phyloP scores from a whole-genome alignment of 139 green algal species.

The Yamagishiella unicocca region DNA sequence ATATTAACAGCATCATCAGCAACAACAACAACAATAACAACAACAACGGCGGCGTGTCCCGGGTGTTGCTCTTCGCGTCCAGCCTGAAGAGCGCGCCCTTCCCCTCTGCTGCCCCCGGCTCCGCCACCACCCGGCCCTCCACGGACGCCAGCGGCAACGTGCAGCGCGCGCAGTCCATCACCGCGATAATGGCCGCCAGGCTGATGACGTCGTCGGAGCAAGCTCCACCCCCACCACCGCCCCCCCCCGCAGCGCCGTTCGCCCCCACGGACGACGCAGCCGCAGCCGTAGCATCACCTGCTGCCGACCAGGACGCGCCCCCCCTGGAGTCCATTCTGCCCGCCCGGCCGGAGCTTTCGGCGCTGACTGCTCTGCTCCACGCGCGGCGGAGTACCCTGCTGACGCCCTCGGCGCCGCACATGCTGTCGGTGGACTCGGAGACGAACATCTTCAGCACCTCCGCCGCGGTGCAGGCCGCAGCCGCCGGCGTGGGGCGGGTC shows the following conservation, averaged over 20 bases:
- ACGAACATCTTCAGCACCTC: no score
- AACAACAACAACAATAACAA: not conserved
- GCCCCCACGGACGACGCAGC: no score
- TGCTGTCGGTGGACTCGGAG: no score
- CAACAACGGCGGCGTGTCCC: not conserved
- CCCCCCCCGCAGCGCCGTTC: no score
- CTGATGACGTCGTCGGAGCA: no score
- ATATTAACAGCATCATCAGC: not conserved
- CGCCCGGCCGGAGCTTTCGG: not conserved
- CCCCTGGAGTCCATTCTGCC: no score
- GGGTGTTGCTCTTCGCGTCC: slow-evolving; percentile 11
- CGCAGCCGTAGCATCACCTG: no score
- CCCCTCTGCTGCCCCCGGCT: not conserved
- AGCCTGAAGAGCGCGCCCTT: slow-evolving; percentile 16
- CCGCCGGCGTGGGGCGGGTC: no score
- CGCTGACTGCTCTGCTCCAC: not conserved
- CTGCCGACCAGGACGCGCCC: no score
- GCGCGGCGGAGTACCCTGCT: not conserved
- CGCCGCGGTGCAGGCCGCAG: no score
- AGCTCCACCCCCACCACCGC: no score
- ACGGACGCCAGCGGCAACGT: not conserved
- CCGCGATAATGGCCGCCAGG: not conserved
- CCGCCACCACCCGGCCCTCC: not conserved
- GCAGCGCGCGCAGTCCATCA: not conserved
- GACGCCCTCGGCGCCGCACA: no score